Percentiles rank a stretch among this genome's conserved stretches.
These are phyloP conservation scores for Amanita molliuscula DNA, from an alignment of 768 basidiomycete species.

Conservation along the genomic window DNA sequence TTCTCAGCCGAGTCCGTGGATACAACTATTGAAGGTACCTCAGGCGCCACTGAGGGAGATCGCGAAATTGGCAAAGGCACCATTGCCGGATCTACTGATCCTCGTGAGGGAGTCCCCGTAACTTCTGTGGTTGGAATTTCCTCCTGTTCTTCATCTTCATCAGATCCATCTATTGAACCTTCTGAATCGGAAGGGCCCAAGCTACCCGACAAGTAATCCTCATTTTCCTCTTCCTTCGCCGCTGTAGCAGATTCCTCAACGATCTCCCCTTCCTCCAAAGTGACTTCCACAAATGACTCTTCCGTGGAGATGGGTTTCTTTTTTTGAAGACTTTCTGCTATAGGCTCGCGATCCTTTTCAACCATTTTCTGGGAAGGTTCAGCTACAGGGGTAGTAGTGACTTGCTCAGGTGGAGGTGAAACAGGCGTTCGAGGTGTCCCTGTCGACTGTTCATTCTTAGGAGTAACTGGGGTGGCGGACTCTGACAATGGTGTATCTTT, in stretches of 20 bases:
- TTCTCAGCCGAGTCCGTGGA: conserved; percentile 17
- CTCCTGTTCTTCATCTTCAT: conserved; percentile 11
- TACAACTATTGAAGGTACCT: conserved; percentile 29
- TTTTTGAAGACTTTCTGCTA: not conserved
- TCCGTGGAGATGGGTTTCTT: conserved; percentile 11
- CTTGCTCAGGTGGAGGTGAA: not conserved
- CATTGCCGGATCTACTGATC: conserved; percentile 21
- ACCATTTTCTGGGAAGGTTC: conserved; percentile 10
- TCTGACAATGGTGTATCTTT: not conserved
- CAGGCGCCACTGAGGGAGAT: conserved; percentile 52
- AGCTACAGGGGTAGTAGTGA: not conserved
- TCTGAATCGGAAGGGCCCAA: conserved; percentile 7
- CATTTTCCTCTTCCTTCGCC: conserved; percentile 9
- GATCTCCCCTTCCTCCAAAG: conserved; percentile 13
- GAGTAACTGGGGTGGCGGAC: not conserved
- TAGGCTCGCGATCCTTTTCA: not conserved
- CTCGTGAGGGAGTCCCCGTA: conserved; percentile 15
- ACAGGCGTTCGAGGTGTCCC: not conserved
- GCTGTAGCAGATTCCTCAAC: conserved; percentile 8
- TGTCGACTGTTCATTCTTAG: conserved; percentile 2
- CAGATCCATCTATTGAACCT: conserved; percentile 6
- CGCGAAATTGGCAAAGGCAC: conserved; percentile 32
- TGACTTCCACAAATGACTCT: conserved; percentile 17
- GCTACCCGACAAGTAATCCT: conserved; percentile 9
- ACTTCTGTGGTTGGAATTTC: not conserved